phyloP scores from a whole-genome alignment of 768 basidiomycete genomes.

The Daedaleopsis sinensis region DNA sequence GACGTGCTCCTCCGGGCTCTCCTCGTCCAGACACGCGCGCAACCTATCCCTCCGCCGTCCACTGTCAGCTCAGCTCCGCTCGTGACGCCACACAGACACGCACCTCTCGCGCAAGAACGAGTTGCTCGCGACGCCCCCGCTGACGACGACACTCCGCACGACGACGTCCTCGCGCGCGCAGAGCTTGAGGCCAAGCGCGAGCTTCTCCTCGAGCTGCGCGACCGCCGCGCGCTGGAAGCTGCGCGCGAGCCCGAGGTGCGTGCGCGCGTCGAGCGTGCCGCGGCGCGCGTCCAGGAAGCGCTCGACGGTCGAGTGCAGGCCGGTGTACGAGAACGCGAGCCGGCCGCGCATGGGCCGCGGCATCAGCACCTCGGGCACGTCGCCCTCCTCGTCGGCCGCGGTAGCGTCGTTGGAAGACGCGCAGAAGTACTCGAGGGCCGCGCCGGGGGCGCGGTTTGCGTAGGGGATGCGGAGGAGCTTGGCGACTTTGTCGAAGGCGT shows the following conservation, averaged over 20 bases:
- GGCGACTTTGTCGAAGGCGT: constrained; percentile 83
- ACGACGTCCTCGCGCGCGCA: constrained; percentile 45
- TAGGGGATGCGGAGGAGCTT: constrained; percentile 69
- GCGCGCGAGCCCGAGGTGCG: constrained; percentile 57
- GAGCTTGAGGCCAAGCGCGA: constrained; percentile 53
- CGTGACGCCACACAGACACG: constrained; percentile 27
- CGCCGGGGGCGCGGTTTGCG: constrained; percentile 68
- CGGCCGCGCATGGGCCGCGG: constrained; percentile 47
- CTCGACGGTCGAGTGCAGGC: constrained; percentile 73
- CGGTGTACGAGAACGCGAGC: constrained; percentile 78
- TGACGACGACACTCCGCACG: constrained; percentile 71
- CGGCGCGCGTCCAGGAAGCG: constrained; percentile 50
- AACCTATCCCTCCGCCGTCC: constrained; percentile 35
- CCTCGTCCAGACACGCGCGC: constrained; percentile 29
- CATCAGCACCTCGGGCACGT: constrained; percentile 6
- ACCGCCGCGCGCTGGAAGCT: constrained; percentile 76
- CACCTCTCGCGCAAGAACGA: constrained; percentile 65
- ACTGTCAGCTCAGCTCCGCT: constrained; percentile 22
- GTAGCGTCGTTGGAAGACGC: constrained; percentile 33
- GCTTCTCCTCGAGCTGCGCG: constrained; percentile 74
- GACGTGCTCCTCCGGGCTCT: constrained; percentile 38
- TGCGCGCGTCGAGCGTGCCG: constrained; percentile 43
- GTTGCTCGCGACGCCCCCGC: constrained; percentile 96
- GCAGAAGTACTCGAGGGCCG: constrained; percentile 79
- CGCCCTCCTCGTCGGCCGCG: constrained; percentile 7